A percentile compares a stretch with the other conserved stretches of the same genome.
These are phyloP conservation scores for Neofusicoccum laricinum DNA, from an alignment of 2,329 filamentous ascomycete genomes.

Conservation along the genomic window DNA sequence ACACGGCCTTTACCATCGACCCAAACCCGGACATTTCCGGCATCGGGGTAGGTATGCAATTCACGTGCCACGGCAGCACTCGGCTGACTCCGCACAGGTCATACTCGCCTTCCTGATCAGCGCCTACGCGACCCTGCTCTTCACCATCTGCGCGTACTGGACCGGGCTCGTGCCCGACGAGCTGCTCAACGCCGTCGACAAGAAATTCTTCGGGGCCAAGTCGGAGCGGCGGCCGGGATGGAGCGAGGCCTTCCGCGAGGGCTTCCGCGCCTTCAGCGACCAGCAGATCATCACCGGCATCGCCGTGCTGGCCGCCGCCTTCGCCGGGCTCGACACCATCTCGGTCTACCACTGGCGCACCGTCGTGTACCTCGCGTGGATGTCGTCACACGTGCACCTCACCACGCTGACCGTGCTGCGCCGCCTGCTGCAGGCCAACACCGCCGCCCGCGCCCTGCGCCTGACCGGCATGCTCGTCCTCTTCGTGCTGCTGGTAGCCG, in stretches of 20 bases:
- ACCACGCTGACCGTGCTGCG: slow-evolving; percentile 21
- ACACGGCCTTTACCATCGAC: too few species aligned
- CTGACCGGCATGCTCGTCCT: slow-evolving; percentile 19
- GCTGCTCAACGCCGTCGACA: neutral
- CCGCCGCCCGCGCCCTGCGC: slow-evolving; percentile 14
- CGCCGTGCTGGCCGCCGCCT: slow-evolving; percentile 20
- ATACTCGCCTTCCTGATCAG: neutral
- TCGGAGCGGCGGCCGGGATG: neutral
- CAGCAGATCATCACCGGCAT: slow-evolving; percentile 24
- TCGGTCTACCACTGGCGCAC: slow-evolving; percentile 19
- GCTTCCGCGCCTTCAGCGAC: slow-evolving; percentile 20
- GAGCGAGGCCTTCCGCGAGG: slow-evolving; percentile 3
- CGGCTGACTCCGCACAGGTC: neutral
- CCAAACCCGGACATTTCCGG: neutral
- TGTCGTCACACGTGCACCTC: slow-evolving; percentile 22
- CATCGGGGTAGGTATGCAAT: neutral
- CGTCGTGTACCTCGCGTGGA: slow-evolving; percentile 22
- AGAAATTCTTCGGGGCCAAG: neutral
- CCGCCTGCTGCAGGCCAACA: slow-evolving; percentile 18
- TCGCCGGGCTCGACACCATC: slow-evolving; percentile 3
- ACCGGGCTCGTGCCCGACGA: neutral
- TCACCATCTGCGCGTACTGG: neutral
- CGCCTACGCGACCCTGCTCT: neutral
- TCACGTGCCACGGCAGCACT: neutral
- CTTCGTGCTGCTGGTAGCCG: slow-evolving; percentile 2